Conservation (phyloP, 768 basidiomycete species). For the Russula emetica region DNA sequence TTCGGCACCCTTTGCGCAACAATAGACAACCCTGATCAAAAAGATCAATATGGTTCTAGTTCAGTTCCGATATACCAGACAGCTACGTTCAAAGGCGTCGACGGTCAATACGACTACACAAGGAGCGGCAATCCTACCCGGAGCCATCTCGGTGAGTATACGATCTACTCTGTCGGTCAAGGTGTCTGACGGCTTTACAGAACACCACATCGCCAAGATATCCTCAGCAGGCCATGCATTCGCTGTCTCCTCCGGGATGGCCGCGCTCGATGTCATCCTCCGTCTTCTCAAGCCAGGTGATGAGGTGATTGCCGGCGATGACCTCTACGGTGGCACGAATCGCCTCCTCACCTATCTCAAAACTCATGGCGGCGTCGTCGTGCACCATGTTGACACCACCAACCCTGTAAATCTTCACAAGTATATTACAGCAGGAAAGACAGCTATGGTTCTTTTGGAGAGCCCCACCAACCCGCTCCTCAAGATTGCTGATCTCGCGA, state of each 20-base stretch:
- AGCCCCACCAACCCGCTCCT: constrained; percentile 96
- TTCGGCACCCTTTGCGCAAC: constrained; percentile 90
- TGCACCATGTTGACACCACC: constrained; percentile 94
- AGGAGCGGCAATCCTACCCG: constrained; percentile 96
- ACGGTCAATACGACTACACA: constrained; percentile 87
- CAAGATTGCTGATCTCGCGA: constrained; percentile 87
- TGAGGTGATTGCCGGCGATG: constrained; percentile 93
- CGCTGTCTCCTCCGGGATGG: constrained; percentile 96
- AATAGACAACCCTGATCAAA: constrained; percentile 85
- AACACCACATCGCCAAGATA: constrained; percentile 96
- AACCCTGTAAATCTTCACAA: constrained; percentile 57
- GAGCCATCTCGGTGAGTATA: constrained; percentile 79
- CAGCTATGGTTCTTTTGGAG: constrained; percentile 94
- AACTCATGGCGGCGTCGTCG: constrained; percentile 80
- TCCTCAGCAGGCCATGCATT: constrained; percentile 89
- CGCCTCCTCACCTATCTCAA: constrained; percentile 87
- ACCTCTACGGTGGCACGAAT: constrained; percentile 97
- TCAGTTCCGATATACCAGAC: constrained; percentile 98
- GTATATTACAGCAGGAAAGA: constrained; percentile 65
- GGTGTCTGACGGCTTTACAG: constrained; percentile 42
- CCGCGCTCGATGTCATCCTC: constrained; percentile 91
- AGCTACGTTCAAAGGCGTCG: constrained; percentile 94
- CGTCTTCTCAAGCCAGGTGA: constrained; percentile 93
- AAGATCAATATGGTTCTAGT: constrained; percentile 93
- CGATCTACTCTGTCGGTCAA: neutral